phyloP scores from a whole-genome alignment of 306 rosid species.

The Oemleria cerasiformis region DNA sequence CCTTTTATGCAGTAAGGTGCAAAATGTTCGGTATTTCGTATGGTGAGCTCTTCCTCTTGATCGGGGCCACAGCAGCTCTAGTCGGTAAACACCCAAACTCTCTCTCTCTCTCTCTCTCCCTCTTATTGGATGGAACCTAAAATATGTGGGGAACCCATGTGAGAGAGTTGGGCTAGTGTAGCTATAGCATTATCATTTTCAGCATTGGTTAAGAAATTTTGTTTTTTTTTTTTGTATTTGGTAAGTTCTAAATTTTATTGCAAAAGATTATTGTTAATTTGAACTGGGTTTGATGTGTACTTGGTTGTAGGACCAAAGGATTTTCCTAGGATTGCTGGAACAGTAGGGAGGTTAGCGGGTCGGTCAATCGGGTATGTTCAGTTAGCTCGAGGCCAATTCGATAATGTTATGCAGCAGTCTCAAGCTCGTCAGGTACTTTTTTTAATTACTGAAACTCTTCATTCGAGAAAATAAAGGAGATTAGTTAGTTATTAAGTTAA shows the following conservation, averaged over 20 bases:
- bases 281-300: not conserved
- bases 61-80: slow-evolving; percentile 49
- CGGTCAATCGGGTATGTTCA: slow-evolving; percentile 80
- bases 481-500: not conserved
- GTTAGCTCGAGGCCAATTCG: slow-evolving; percentile 86
- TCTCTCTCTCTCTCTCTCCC: slow-evolving; percentile 11
- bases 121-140: too few species aligned
- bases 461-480: not conserved
- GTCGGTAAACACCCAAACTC: slow-evolving; percentile 24
- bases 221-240: too few species aligned
- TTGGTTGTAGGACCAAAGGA: slow-evolving; percentile 45
- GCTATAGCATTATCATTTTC: not conserved
- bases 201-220: not conserved
- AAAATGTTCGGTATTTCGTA: slow-evolving; percentile 46
- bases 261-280: not conserved
- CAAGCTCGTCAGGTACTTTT: slow-evolving; percentile 74
- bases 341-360: slow-evolving; percentile 47
- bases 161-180: too few species aligned
- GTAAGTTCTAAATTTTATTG: too few species aligned
- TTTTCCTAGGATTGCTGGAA: slow-evolving; percentile 45
- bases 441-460: slow-evolving; percentile 2
- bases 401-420: slow-evolving; percentile 72
- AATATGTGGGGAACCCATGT: too few species aligned
- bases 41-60: slow-evolving; percentile 44
- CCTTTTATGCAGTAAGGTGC: too few species aligned